Evolutionary conservation across 140 eudicot genomes (phyloP).

Genomic region (Oenanthe javanica): DNA sequence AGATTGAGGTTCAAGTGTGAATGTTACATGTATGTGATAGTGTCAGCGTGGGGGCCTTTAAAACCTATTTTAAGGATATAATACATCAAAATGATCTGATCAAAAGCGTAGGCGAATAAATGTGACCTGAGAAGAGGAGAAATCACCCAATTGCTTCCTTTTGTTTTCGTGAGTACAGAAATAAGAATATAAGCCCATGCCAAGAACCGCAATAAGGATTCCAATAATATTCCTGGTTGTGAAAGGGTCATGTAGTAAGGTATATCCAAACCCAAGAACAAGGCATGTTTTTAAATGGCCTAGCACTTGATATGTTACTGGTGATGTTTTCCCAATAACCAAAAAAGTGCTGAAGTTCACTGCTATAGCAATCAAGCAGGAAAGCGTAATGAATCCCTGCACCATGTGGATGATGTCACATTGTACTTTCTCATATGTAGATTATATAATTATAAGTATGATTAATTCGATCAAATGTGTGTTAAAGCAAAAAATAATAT

Average conservation of each 20-base stretch:
- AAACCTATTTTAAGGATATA: too few relatives aligned
- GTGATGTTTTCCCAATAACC: slow-evolving; percentile 97
- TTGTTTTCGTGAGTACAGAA: slow-evolving; percentile 71
- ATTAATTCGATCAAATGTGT: slow-evolving; percentile 61
- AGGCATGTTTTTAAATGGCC: slow-evolving; percentile 96
- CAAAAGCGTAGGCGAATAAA: not conserved
- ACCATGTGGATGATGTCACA: not conserved
- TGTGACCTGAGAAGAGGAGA: slow-evolving; percentile 57
- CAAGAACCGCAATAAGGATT: slow-evolving; percentile 72
- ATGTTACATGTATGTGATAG: not conserved
- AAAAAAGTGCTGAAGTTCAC: slow-evolving; percentile 97
- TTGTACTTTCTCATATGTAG: too few relatives aligned
- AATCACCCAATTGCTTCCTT: slow-evolving; percentile 53
- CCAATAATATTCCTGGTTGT: slow-evolving; percentile 79
- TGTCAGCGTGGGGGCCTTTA: not conserved
- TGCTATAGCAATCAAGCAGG: slow-evolving; percentile 88
- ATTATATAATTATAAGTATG: slow-evolving; percentile 30
- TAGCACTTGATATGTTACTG: slow-evolving; percentile 91
- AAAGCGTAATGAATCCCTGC: slow-evolving; percentile 80
- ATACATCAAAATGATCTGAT: not conserved
- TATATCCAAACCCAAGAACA: slow-evolving; percentile 93
- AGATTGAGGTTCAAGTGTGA: not conserved
- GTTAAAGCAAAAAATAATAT: slow-evolving; percentile 50
- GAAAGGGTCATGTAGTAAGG: slow-evolving; percentile 84
- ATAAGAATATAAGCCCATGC: slow-evolving; percentile 90